These are phyloP conservation scores for Oryza officinalis DNA, from an alignment of 176 grass and related monocot genomes.

Conservation along the genomic window DNA sequence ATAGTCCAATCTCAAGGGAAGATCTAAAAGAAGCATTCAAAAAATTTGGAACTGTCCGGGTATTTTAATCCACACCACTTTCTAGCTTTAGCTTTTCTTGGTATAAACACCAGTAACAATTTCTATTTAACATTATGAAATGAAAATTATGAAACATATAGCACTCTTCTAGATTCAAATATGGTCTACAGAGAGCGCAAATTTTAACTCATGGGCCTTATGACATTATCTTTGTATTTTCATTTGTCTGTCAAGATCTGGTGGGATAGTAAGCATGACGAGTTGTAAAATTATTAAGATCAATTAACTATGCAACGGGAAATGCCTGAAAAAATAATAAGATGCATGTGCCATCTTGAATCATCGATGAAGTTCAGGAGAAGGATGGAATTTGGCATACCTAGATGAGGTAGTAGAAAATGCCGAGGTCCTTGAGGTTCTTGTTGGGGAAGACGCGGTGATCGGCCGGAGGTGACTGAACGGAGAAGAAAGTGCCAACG, in stretches of 20 bases:
- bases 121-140: neutral
- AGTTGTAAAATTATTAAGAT: neutral
- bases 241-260: neutral
- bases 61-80: slow-evolving; percentile 36
- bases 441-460: too few species aligned
- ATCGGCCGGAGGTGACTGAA: too few species aligned
- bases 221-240: neutral
- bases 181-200: neutral
- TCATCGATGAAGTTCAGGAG: too few species aligned
- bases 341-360: too few species aligned
- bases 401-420: too few species aligned
- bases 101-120: neutral
- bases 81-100: slow-evolving; percentile 3
- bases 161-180: neutral
- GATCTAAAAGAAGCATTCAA: slow-evolving; percentile 60
- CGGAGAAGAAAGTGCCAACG: too few species aligned
- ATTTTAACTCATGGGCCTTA: neutral
- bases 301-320: neutral
- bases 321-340: slow-evolving; percentile 2
- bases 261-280: neutral
- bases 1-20: slow-evolving; percentile 60
- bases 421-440: too few species aligned
- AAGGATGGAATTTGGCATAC: too few species aligned
- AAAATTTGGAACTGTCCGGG: slow-evolving; percentile 78
- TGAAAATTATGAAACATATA: slow-evolving; percentile 4